Conservation (phyloP, 257 asterid genomes). For the Lantana camara region DNA sequence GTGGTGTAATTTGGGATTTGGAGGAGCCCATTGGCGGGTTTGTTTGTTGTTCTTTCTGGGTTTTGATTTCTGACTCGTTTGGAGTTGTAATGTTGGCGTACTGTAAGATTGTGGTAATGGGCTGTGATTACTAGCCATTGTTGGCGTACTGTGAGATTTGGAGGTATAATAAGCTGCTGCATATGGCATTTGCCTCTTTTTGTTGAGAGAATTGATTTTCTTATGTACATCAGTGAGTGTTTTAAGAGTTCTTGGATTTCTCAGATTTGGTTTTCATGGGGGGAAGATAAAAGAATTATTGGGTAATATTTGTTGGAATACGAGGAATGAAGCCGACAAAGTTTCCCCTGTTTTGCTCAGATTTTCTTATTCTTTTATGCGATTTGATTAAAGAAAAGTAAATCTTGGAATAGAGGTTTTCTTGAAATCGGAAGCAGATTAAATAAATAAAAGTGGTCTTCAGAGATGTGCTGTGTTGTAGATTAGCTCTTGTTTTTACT, state of each 20-base stretch:
- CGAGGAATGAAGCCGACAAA: slow-evolving; percentile 12
- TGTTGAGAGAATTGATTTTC: neutral
- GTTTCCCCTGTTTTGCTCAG: slow-evolving; percentile 21
- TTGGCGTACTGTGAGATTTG: too few relatives aligned
- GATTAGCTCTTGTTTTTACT: slow-evolving; percentile 13
- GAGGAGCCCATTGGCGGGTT: neutral
- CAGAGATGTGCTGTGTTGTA: slow-evolving; percentile 18
- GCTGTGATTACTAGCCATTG: slow-evolving; percentile 2
- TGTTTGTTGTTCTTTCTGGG: neutral
- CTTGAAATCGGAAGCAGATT: neutral
- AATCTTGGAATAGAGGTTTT: slow-evolving; percentile 13
- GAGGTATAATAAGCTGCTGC: too few relatives aligned
- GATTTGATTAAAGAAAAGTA: neutral
- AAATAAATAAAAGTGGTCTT: neutral
- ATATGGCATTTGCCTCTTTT: too few relatives aligned
- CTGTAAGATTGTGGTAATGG: slow-evolving; percentile 6
- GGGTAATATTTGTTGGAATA: neutral
- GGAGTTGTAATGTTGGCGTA: slow-evolving; percentile 20
- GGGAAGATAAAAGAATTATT: neutral
- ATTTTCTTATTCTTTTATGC: slow-evolving; percentile 20
- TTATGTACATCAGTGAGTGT: slow-evolving; percentile 6
- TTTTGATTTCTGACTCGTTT: slow-evolving; percentile 5
- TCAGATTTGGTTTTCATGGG: slow-evolving; percentile 19
- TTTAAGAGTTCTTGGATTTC: slow-evolving; percentile 9
- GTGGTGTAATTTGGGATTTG: neutral